Conservation (phyloP, 495 filamentous ascomycete genomes). For the Staphylotrichum tortipilum region DNA sequence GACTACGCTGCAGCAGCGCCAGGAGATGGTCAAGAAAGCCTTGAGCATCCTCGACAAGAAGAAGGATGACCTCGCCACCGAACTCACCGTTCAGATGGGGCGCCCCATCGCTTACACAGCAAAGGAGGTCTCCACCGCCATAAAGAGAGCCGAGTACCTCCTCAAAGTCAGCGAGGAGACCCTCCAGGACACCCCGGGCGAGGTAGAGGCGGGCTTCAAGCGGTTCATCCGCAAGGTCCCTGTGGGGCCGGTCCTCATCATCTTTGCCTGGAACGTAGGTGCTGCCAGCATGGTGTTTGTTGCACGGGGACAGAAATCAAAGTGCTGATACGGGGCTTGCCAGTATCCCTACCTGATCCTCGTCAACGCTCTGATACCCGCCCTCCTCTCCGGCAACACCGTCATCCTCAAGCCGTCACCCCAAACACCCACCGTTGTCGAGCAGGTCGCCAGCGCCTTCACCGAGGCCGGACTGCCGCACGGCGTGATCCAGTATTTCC, state of each 20-base stretch:
- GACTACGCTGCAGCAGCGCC: slow-evolving; percentile 55
- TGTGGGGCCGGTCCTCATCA: slow-evolving; percentile 71
- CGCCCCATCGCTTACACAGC: slow-evolving; percentile 77
- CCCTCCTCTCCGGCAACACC: slow-evolving; percentile 75
- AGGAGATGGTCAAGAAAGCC: slow-evolving; percentile 69
- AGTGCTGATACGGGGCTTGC: slow-evolving; percentile 5
- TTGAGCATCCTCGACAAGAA: slow-evolving; percentile 56
- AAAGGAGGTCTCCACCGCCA: slow-evolving; percentile 73
- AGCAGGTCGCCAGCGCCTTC: slow-evolving; percentile 71
- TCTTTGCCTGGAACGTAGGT: slow-evolving; percentile 93
- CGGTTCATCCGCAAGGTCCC: slow-evolving; percentile 80
- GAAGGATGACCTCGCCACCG: slow-evolving; percentile 71
- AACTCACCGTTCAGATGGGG: slow-evolving; percentile 91
- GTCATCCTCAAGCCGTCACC: slow-evolving; percentile 91
- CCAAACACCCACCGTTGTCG: slow-evolving; percentile 83
- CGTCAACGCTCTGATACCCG: slow-evolving; percentile 83
- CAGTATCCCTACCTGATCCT: slow-evolving; percentile 90
- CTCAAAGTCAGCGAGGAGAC: slow-evolving; percentile 67
- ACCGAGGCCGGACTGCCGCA: slow-evolving; percentile 65
- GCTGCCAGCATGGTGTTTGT: background rate
- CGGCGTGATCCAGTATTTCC: slow-evolving; percentile 81
- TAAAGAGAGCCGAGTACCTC: slow-evolving; percentile 71
- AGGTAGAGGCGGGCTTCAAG: slow-evolving; percentile 77
- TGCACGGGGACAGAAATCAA: too few species aligned
- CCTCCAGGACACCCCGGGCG: slow-evolving; percentile 65